Percentiles rank a stretch among this genome's conserved stretches.
These are phyloP conservation scores for Acorus gramineus DNA, from an alignment of 106 monocot genomes.

Conservation along the genomic window DNA sequence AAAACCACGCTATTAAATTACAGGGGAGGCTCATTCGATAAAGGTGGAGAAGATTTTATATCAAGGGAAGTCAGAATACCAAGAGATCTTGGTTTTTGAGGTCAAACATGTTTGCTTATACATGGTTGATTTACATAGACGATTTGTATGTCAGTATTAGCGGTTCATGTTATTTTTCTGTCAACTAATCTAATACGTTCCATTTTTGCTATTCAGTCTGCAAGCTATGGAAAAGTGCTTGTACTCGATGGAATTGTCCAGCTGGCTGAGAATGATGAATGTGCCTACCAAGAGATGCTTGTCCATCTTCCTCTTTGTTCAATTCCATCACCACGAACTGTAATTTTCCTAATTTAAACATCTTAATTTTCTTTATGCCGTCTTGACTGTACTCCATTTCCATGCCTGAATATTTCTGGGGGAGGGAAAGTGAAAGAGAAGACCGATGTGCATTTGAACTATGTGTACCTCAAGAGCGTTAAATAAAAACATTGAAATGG, in stretches of 20 bases:
- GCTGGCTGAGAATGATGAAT: constrained; percentile 94
- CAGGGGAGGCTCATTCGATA: constrained; percentile 91
- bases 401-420: too few relatives aligned
- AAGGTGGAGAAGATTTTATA: constrained; percentile 76
- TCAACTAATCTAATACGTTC: too few relatives aligned
- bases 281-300: constrained; percentile 99
- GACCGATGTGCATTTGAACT: too few relatives aligned
- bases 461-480: too few relatives aligned
- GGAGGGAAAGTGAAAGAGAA: too few relatives aligned
- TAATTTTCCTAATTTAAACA: constrained; percentile 22
- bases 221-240: constrained; percentile 87
- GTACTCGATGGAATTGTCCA: constrained; percentile 97
- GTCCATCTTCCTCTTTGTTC: constrained; percentile 96
- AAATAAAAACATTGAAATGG: too few relatives aligned
- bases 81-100: constrained; percentile 87
- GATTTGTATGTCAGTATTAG: not conserved
- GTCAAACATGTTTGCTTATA: constrained; percentile 11
- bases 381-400: too few relatives aligned
- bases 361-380: not conserved
- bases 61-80: constrained; percentile 71
- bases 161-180: not conserved
- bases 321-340: constrained; percentile 79
- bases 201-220: constrained; percentile 47
- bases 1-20: not conserved
- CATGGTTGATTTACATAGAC: too few relatives aligned